Base-by-base conservation (phyloP, 2,329 filamentous ascomycete genomes). In the Anthostomella pinea region DNA sequence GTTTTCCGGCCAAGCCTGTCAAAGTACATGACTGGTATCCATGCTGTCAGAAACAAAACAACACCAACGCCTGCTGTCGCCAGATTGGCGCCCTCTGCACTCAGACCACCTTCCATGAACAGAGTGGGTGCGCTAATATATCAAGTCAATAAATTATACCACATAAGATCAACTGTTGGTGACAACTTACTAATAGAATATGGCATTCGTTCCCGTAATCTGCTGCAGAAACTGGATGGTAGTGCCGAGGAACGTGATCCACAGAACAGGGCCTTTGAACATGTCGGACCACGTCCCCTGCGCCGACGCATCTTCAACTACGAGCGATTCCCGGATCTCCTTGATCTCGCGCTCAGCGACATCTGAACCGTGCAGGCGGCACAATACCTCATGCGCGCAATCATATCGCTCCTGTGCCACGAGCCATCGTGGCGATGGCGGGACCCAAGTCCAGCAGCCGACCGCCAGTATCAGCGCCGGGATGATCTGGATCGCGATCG, bases 281-380 rank as follows among this genome's bases (percentile, higher is more conserved):
- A 59, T 57, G 29, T 57, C 54, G 2, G 30, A 30, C 55, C 56
- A 58, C 5, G 44, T 40, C 14, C n/a, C 9, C 30, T 25, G 9
- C 6, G 3, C 4, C 30, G 19, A 18, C 23, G 49, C 46, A 15
- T 43, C 51, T 11, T 54, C 39, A n/a, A 57, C 45, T n/a, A n/a
- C n/a, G n/a, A n/a, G n/a, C 16, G 50, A 43, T 7, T 49, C 39
- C 1, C 51, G 46, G 14, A 52, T 52, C 17, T 46, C 51, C 8
- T 33, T 70, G 36, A 83, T 79, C 60, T 83, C 79, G 13, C 77
- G 55, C 51, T 81, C 78, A 0, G 67, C 51, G 2, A 38, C 45
- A 15, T 35, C 46, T 11, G 51, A 51, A 11, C 52, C 53, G 26
- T 56, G 52, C n/a, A 54, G 33, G 5, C 49, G 41, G 2, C 52